Evolutionary conservation across 108 stramenopile species (phyloP), one percentile per base, ranked within the genome.

Genomic region (Pseudonitzschia multistriata): DNA sequence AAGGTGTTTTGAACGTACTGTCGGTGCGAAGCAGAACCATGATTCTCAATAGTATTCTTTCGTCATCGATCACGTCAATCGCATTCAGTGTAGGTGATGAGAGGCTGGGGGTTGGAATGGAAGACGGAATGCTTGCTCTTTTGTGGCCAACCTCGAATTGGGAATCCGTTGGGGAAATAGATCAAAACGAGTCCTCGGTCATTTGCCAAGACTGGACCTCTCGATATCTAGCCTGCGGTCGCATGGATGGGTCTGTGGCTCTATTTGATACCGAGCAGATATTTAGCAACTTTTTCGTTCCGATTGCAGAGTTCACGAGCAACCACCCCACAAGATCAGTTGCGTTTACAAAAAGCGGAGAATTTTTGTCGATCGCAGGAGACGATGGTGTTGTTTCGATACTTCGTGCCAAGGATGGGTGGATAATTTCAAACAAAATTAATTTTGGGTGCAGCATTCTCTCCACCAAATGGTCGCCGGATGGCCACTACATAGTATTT

Each of bases 251-350:
- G 0, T 54, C 80, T 13, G 78, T 84, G 22, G 33, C 68, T 6
- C 39, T 84, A 6, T 76, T 79, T 62, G 79, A 78, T 21, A 59
- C 77, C 39, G 80, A 74, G 8, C 71, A 84, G 27, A 42, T 68
- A 13, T 71, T 79, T 28, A 19, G 45, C 30, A 72, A 76, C 50
- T 69, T 73, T 60, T 65, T 75, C 35, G 62, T 66, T 25, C 68
- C 82, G 17, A 21, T 66, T 7, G 60, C 68, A 10, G 69, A 71
- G 50, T 62, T 59, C 37, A 36, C 70, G 5, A 31, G 57, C 36
- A 31, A 72, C 10, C 17, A 15, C 10, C 66, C 77, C 10, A 57
- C 75, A 6, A 66, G 81, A 31, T 62, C 77, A 1, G 27, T 82
- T 19, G 48, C 81, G 19, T 78, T 82, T 60, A 71, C 71, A 29